Base-by-base conservation (phyloP, 1,139 yeast species). In the Magnusiomyces sp. region DNA sequence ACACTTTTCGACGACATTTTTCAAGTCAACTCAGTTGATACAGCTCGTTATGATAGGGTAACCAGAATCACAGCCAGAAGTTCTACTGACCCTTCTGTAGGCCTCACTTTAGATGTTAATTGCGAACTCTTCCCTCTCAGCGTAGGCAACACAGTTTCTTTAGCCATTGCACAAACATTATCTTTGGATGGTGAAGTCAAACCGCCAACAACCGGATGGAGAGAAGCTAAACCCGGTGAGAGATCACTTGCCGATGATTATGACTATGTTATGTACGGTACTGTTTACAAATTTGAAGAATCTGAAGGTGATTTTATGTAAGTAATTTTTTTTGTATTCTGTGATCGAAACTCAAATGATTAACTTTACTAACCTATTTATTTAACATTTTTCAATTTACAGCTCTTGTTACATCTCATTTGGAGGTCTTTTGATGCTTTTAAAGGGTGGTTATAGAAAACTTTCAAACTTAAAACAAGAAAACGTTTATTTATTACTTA, bases 211-310 rank as follows among this genome's bases (percentile, higher is more conserved):
- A 79, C 80, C 56, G 83, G 87, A 37, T 92, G 97, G 97, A 82
- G 97, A 71, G 71, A 68, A 48, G 95, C 96, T 42, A 85, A 79
- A 67, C 76, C 84, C 13, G 86, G 82, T 53, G 96, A 89, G 59
- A 77, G 83, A 61, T 79, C 94, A 1, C 75, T 92, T 63, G 96
- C 97, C 54, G 97, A 92, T 65, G 97, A 92, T 64, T 92, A 89
- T 70, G 98, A 94, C 66, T 94, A 94, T 62, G 97, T 92, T 59
- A 92, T 92, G 97, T 83, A 90, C 67, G 99, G 99, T 53, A 90
- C 97, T 14, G 95, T 94, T 46, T 94, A 94, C 74, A 89, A 92
- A 68, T 92, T 94, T 64, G 97, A 92, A 66, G 98, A 92, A 70
- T 81, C 83, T 56, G 72, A 77, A 43, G 83, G 80, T 55, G 83